Evolutionary conservation across 768 basidiomycete species (phyloP), one percentile per base, ranked within the genome.

Genomic region (Hemileccinum impolitum): DNA sequence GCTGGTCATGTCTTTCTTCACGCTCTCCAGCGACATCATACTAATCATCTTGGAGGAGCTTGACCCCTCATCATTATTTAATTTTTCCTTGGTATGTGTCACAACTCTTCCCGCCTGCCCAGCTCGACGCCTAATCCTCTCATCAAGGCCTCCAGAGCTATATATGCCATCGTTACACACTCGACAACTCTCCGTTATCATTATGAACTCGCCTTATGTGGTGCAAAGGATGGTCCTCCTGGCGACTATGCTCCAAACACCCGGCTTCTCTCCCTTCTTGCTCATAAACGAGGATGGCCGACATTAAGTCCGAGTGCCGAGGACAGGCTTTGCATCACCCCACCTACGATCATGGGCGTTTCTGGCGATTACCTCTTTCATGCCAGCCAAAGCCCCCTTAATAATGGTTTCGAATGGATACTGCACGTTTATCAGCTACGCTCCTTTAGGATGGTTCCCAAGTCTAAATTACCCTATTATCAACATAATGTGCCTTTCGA

Each of bases 1-100:
- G 67, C 67, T 62, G 57, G 68, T 58, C 67, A 67, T 67, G 66
- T 58, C 67, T 42, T 50, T 67, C 59, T 66, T 68, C 53, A 55
- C 43, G n/a, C 67, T 67, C 51, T 55, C 66, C 31, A 39, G 52
- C 47, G 66, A 67, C 26, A 54, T 67, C 37, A 50, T 66, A 48
- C 47, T 68, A 30, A 55, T 60, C 31, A 64, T 68, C 46, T 50
- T 67, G 44, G 67, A 69, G 38, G 66, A 69, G 38, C 67, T 67
- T 19, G 66, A 67, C 45, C 65, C 66, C 23, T 32, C 57, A 52
- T 68, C 66, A 46, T 61, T 67, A 54, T 56, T 69, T 32, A 61
- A 55, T 46, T 66, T 67, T 56, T 67, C 55, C 42, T 51, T 52
- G 57, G 66, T 67, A 55, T 21, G 61, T 53, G 12, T n/a, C 32